Conservation (phyloP, 371 early-diverging fungal genomes). For the Rhizopus delemar region DNA sequence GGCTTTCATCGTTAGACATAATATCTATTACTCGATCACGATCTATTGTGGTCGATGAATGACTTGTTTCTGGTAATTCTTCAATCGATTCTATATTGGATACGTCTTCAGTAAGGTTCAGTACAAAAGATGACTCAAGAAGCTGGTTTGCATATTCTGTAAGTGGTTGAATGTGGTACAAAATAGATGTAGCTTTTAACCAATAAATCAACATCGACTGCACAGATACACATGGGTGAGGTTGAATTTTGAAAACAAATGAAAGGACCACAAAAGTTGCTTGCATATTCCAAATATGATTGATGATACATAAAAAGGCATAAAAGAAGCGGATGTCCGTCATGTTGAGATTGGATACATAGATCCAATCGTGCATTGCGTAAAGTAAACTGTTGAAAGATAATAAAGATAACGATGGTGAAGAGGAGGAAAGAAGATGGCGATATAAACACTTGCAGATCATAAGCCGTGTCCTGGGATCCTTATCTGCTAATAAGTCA, state of each 20-base stretch:
- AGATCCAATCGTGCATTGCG: conserved; percentile 50
- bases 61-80: background rate
- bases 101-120: background rate
- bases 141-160: conserved; percentile 19
- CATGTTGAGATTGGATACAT: conserved; percentile 40
- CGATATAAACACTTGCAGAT: conserved; percentile 13
- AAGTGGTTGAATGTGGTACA: conserved; percentile 33
- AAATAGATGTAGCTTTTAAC: conserved; percentile 37
- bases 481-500: conserved; percentile 20
- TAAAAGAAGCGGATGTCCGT: conserved; percentile 59
- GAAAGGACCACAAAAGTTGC: conserved; percentile 63
- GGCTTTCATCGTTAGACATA: conserved; percentile 25
- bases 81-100: background rate
- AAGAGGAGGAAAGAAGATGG: conserved; percentile 4
- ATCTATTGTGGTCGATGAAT: conserved; percentile 23
- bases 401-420: conserved; percentile 32
- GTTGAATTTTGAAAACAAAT: conserved; percentile 65
- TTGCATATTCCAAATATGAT: conserved; percentile 58
- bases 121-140: no score
- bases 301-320: conserved; percentile 49
- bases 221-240: conserved; percentile 53
- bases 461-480: conserved; percentile 16
- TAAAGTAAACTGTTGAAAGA: conserved; percentile 34
- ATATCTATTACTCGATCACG: conserved; percentile 29
- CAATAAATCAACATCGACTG: conserved; percentile 54